Base-by-base conservation (phyloP, 768 basidiomycete genomes). In the Pleurotus platypus region DNA sequence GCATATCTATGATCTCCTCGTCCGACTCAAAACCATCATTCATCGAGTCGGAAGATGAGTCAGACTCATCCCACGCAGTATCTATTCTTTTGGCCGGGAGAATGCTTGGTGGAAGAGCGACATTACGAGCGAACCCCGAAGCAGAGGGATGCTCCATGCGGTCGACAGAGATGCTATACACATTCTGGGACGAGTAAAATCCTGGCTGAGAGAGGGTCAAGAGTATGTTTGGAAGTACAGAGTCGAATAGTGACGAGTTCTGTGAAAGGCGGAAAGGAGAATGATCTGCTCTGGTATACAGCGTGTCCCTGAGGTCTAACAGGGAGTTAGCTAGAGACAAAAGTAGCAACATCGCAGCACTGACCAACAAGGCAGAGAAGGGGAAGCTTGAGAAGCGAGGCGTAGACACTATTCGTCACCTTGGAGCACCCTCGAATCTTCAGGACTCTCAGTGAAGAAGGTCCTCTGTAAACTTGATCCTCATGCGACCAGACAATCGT, bases 331-430 rank as follows among this genome's bases (percentile, higher is more conserved):
- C 49, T 7, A 55, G 37, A 53, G 18, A 38, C 24, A 43, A 46
- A 39, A 40, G 20, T 37, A 26, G 24, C 35, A 30, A 50, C 37
- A 4, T 4, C 3, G 39, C 22, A 42, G 50, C 50, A 78, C 81
- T 27, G 51, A 86, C 87, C 88, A 61, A 90, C 60, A 16, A 80
- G 80, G 24, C 79, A 79, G 24, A 90, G 79, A 37, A 89, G 74
- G 16, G 81, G 80, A 57, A 90, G 85, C 18, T 66, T 69, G 45
- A 58, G 38, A 0, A 90, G 70, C 30, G 70, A 60, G 2, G 67
- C 56, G 57, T 80, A 74, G 2, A 78, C 75, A 1, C 70, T 61
- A 61, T 81, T 66, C 16, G 77, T 73, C 57, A 90, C 70, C 18
- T 72, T 69, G 26, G 62, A 69, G 66, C 87, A 90, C 60, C 81